Evolutionary conservation across 768 basidiomycete species (phyloP).

Genomic region (Kwoniella sp.): DNA sequence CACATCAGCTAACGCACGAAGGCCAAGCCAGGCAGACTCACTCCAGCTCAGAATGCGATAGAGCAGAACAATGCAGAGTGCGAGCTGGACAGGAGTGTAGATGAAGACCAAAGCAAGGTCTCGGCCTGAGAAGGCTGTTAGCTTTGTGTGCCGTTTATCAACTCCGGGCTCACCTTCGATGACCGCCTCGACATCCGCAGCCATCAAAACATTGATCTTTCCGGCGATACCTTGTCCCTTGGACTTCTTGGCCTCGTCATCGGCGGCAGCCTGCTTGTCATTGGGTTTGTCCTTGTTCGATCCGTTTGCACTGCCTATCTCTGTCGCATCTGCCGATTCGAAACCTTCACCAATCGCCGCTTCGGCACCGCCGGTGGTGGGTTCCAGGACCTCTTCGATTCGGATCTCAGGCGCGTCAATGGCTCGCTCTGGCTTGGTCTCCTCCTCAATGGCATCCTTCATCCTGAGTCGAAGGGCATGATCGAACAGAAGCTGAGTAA

Average conservation of each 20-base stretch:
- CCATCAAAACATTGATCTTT: conserved; percentile 71
- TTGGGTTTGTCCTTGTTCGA: conserved; percentile 11
- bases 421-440: background rate
- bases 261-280: conserved; percentile 37
- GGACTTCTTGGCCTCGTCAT: conserved; percentile 18
- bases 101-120: conserved; percentile 51
- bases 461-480: conserved; percentile 70
- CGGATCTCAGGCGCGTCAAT: conserved; percentile 15
- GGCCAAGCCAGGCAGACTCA: conserved; percentile 19
- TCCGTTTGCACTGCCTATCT: conserved; percentile 21
- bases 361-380: conserved; percentile 11
- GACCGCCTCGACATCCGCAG: conserved; percentile 59
- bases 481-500: conserved; percentile 71
- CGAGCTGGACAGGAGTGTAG: conserved; percentile 53
- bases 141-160: background rate
- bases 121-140: conserved; percentile 26
- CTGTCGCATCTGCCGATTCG: conserved; percentile 7
- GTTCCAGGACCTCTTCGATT: conserved; percentile 28
- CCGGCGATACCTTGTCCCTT: conserved; percentile 56
- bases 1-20: background rate
- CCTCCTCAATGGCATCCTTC: conserved; percentile 51
- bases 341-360: background rate
- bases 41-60: conserved; percentile 58
- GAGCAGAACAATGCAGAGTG: conserved; percentile 53
- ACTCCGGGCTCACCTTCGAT: conserved; percentile 40